Evolutionary conservation across 805 yeast genomes (phyloP).

Genomic region (Monosporozyma solicola): DNA sequence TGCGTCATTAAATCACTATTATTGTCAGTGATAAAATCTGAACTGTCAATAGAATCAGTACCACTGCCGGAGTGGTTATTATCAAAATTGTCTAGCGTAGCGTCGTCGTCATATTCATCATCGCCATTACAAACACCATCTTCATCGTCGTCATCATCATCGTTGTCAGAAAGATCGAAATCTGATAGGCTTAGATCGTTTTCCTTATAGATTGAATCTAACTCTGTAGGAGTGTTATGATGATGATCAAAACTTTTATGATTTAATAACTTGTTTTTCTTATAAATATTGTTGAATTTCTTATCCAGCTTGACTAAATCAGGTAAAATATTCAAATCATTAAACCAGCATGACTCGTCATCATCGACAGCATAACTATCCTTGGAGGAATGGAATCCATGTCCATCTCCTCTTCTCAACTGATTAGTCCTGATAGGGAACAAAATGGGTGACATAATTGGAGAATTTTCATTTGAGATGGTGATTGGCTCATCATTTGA

Average conservation of each 20-base stretch:
- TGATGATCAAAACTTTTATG: neutral
- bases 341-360: conserved; percentile 11
- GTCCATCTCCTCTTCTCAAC: neutral
- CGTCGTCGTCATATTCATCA: conserved; percentile 6
- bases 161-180: conserved; percentile 5
- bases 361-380: neutral
- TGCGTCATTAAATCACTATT: neutral
- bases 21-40: neutral
- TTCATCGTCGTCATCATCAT: conserved; percentile 4
- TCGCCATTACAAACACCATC: conserved; percentile 4
- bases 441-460: conserved; percentile 16
- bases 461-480: conserved; percentile 49
- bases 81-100: neutral
- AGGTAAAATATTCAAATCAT: conserved; percentile 6
- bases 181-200: conserved; percentile 5
- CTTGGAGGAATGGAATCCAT: neutral
- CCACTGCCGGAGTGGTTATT: neutral
- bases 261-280: conserved; percentile 1
- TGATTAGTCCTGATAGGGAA: conserved; percentile 5
- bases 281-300: conserved; percentile 2
- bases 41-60: neutral
- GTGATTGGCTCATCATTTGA: conserved; percentile 52
- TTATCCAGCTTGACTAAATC: conserved; percentile 6
- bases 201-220: neutral
- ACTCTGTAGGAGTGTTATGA: neutral